phyloP scores from a whole-genome alignment of 2,329 filamentous ascomycete genomes.

The Tolypocladium paradoxum region DNA sequence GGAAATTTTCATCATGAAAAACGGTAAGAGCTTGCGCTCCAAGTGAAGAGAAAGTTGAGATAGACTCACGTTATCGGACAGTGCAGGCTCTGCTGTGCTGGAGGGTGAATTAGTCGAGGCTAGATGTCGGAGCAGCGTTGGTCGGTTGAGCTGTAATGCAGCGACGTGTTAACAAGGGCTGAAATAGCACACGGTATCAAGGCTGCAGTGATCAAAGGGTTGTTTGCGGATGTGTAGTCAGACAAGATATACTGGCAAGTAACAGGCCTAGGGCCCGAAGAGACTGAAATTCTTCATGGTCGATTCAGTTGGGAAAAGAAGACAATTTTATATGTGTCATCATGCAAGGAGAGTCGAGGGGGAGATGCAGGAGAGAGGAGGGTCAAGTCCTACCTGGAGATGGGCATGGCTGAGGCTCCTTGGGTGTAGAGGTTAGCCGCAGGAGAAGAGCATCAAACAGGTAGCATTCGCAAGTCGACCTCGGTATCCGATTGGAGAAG shows the following conservation, averaged over 20 bases:
- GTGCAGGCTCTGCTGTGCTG: neutral
- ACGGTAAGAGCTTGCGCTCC: neutral
- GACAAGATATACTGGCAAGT: slow-evolving; percentile 86
- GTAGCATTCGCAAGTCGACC: neutral
- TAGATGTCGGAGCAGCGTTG: neutral
- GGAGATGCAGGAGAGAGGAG: slow-evolving; percentile 9
- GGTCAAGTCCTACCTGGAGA: slow-evolving; percentile 13
- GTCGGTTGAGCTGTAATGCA: neutral
- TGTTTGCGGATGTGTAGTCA: slow-evolving; percentile 35
- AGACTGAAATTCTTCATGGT: slow-evolving; percentile 68
- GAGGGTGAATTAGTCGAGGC: neutral
- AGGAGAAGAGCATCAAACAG: neutral
- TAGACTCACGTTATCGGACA: slow-evolving; percentile 3
- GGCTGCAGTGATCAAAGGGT: neutral
- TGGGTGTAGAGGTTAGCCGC: neutral
- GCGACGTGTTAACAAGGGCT: slow-evolving; percentile 2
- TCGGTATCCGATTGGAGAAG: neutral
- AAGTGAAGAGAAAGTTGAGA: slow-evolving; percentile 5
- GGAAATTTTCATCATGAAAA: slow-evolving; percentile 61
- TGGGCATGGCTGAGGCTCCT: neutral
- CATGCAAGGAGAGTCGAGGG: slow-evolving; percentile 32
- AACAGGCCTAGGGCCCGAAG: slow-evolving; percentile 65
- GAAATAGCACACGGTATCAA: neutral
- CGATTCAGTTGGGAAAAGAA: slow-evolving; percentile 87
- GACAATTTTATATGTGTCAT: slow-evolving; percentile 62